Base-by-base conservation (phyloP, 2,329 filamentous ascomycete species). In the Claviceps monticola region DNA sequence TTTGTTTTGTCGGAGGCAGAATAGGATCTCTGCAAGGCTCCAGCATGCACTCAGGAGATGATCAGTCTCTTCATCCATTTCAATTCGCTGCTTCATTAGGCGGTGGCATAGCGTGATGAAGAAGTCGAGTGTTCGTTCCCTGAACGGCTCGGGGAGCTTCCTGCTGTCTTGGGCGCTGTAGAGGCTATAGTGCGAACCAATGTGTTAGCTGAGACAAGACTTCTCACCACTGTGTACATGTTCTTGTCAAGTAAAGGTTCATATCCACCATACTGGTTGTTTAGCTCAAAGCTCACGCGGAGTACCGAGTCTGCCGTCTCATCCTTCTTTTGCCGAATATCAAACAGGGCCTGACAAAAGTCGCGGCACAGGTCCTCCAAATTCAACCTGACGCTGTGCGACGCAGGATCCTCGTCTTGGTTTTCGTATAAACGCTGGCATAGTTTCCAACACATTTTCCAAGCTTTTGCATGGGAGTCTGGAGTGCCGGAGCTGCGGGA, bases 71-170 rank as follows among this genome's bases (percentile, higher is more conserved):
- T 86, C 83, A 0, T 82, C 83, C 2, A 90, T 67, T 29, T 87
- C 84, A 50, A 80, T 85, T 53, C 87, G 80, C 66, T 95, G 88
- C 66, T 95, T 96, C 89, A 96, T 96, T n/a, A 96, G 70, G 41
- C 91, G 82, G 66, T 96, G 91, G 62, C 91, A 96, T 2, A 97
- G 68, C 0, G 91, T 95, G 58, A 95, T 85, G 62, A 96, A 96
- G 60, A 96, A 96, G 61, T 96, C 91, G 52, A 97, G 68, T 0
- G 91, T 96, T 53, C 90, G 76, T 66, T 96, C 90, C 50, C 85
- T 80, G 64, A 97, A 96, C 0, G 84, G 81, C 60, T 94, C 87
- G 0, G 90, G 91, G 4, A 96, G 72, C 51, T 79, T 83, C 36
- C 85, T 80, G 63, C 68, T 72, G 58, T 95, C 88, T 61, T 95